Conservation (phyloP, 441 rosid species). For the Flueggea neowawraea region DNA sequence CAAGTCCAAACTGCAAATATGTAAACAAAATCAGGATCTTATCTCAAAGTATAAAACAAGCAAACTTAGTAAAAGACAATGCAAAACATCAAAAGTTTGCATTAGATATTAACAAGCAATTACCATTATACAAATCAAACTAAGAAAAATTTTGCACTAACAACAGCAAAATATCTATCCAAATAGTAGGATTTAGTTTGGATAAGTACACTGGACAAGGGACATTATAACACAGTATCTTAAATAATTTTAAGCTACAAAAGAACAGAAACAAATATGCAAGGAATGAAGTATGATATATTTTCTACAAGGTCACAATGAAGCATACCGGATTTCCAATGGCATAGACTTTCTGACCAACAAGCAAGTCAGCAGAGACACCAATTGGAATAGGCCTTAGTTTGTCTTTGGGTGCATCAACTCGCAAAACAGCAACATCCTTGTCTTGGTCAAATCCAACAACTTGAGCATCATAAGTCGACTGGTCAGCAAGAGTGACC, state of each 20-base stretch:
- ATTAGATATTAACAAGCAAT: no score
- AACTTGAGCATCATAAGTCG: slow-evolving; percentile 76
- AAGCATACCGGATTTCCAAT: slow-evolving; percentile 95
- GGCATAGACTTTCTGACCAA: slow-evolving; percentile 97
- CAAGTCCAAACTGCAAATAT: slow-evolving; percentile 86
- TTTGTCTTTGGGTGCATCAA: slow-evolving; percentile 72
- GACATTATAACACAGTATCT: no score
- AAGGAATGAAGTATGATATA: background rate
- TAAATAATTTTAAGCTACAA: background rate
- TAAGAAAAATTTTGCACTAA: no score
- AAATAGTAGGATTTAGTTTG: no score
- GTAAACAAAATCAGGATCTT: slow-evolving; percentile 4
- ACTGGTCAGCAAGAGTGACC: slow-evolving; percentile 88
- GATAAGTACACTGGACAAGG: no score
- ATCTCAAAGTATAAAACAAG: background rate
- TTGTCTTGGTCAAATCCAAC: slow-evolving; percentile 98
- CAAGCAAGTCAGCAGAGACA: slow-evolving; percentile 90
- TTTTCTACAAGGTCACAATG: background rate
- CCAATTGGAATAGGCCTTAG: slow-evolving; percentile 90
- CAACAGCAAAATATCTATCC: no score
- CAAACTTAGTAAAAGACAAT: background rate
- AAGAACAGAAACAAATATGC: background rate
- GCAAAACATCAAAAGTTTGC: no score
- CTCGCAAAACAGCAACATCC: slow-evolving; percentile 86
- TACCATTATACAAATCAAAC: no score